phyloP scores from a whole-genome alignment of 768 basidiomycete genomes.

The Auriscalpium orientale region DNA sequence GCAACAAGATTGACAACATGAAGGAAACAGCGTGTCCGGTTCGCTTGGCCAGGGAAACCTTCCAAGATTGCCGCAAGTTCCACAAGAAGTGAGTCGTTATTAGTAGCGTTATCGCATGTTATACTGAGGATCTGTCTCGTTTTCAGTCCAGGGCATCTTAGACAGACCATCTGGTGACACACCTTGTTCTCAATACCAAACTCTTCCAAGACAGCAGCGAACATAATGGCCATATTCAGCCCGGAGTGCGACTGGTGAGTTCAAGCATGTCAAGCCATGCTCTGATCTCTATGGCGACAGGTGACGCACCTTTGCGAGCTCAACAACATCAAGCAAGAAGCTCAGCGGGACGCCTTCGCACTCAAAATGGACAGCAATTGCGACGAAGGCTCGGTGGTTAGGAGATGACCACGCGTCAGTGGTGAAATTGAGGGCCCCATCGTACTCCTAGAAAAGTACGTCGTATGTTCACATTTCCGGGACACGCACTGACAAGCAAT shows the following conservation, averaged over 20 bases:
- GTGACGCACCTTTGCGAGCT: no score
- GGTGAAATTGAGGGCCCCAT: no score
- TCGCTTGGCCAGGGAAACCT: conserved; percentile 17
- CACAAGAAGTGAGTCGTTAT: conserved; percentile 28
- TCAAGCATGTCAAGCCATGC: no score
- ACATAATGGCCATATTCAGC: conserved; percentile 18
- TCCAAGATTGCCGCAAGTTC: conserved; percentile 19
- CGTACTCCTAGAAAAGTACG: no score
- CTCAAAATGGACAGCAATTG: no score
- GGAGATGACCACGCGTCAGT: no score
- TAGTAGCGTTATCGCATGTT: conserved; percentile 29
- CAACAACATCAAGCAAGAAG: no score
- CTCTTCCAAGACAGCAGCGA: conserved; percentile 19
- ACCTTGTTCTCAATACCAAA: conserved; percentile 27
- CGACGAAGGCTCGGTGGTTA: no score
- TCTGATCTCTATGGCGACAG: no score
- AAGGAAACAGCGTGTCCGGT: conserved; percentile 28
- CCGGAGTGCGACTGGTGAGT: conserved; percentile 25
- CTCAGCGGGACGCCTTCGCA: no score
- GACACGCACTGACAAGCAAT: no score
- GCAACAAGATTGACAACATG: conserved; percentile 33
- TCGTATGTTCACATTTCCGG: no score
- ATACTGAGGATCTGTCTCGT: conserved; percentile 22
- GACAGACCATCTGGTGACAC: neutral
- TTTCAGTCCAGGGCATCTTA: neutral